These are phyloP conservation scores for Multifurca ochricompacta DNA, from an alignment of 768 basidiomycete genomes.

Conservation along the genomic window DNA sequence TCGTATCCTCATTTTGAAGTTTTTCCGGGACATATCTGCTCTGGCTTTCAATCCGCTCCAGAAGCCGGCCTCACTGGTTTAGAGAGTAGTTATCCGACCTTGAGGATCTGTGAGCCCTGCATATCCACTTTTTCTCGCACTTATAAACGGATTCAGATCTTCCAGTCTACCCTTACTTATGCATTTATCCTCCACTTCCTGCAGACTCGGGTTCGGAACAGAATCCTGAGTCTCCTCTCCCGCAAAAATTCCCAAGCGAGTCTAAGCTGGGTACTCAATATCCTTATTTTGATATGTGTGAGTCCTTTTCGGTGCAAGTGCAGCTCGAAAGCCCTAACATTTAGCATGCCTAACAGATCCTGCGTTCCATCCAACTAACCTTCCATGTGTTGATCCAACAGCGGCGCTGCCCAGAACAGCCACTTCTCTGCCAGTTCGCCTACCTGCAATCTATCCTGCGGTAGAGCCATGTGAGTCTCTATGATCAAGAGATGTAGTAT, in stretches of 20 bases:
- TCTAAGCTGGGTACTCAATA: slow-evolving; percentile 5
- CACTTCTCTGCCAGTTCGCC: neutral
- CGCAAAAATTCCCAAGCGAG: slow-evolving; percentile 16
- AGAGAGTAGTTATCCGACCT: slow-evolving; percentile 1
- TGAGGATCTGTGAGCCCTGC: slow-evolving; percentile 7
- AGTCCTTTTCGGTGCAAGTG: neutral
- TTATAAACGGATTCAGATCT: slow-evolving; percentile 14
- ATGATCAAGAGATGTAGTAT: neutral
- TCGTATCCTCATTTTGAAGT: neutral
- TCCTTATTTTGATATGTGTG: slow-evolving; percentile 13
- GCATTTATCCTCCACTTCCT: neutral
- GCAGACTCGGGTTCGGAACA: neutral
- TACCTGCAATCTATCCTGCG: neutral
- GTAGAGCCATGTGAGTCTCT: slow-evolving; percentile 7
- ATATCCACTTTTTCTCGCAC: neutral
- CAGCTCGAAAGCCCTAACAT: neutral
- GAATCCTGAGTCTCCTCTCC: slow-evolving; percentile 18
- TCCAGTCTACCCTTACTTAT: slow-evolving; percentile 8
- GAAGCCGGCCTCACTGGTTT: neutral
- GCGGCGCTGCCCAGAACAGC: neutral
- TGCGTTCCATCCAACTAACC: slow-evolving; percentile 6
- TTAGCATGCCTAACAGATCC: neutral
- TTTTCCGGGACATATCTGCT: neutral
- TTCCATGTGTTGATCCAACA: slow-evolving; percentile 8
- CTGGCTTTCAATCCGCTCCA: neutral